Conservation (phyloP, 805 yeast genomes). For the Wickerhamiella shivajii region DNA sequence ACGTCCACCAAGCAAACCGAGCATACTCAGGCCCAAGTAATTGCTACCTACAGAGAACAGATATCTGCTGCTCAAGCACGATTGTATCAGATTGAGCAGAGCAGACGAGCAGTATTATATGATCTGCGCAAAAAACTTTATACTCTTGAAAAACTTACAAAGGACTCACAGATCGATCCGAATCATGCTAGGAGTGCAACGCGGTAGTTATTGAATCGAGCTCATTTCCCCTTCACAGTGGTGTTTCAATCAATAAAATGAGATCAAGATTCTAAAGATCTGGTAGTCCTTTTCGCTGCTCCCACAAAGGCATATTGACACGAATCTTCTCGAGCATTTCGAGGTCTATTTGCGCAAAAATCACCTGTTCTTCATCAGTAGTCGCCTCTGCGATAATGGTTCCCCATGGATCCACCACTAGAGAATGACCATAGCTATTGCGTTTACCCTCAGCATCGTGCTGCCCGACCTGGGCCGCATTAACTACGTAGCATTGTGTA, state of each 20-base stretch:
- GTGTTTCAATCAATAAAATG: not conserved
- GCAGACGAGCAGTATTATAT: not conserved
- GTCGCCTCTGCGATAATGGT: conserved; percentile 60
- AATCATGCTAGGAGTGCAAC: not conserved
- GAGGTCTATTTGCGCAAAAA: conserved; percentile 59
- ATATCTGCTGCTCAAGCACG: too few relatives aligned
- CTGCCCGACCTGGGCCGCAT: conserved; percentile 79
- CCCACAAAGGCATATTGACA: conserved; percentile 49
- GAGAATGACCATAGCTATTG: conserved; percentile 72
- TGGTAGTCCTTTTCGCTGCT: conserved; percentile 51
- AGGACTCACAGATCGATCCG: not conserved
- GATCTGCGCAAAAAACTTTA: not conserved
- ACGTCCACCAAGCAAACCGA: too few relatives aligned
- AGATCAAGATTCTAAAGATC: not conserved
- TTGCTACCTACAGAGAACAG: too few relatives aligned
- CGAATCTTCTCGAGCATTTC: conserved; percentile 41
- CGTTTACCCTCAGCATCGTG: conserved; percentile 57
- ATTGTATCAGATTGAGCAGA: too few relatives aligned
- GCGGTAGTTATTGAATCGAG: not conserved
- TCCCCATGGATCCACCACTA: conserved; percentile 92
- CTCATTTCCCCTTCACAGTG: not conserved
- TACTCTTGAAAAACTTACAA: not conserved
- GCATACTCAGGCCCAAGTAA: too few relatives aligned
- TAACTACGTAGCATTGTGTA: conserved; percentile 68
- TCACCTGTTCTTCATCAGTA: conserved; percentile 65